phyloP scores from a whole-genome alignment of 2,329 filamentous ascomycete species.

The Aspergillus sp. region DNA sequence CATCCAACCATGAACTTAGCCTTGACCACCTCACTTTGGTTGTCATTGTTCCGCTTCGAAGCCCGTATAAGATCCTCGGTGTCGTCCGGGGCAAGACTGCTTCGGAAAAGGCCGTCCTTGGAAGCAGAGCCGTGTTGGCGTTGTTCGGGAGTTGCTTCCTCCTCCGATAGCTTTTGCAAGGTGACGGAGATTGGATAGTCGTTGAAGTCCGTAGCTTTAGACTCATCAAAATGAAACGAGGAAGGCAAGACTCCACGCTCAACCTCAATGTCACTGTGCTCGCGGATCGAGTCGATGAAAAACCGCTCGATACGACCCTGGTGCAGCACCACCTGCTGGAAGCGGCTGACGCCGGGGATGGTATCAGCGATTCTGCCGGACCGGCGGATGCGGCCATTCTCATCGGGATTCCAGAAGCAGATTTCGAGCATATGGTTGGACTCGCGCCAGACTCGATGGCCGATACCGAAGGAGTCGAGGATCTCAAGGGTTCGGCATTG shows the following conservation, averaged over 20 bases:
- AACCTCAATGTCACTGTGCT: conserved; percentile 46
- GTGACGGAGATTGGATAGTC: conserved; percentile 54
- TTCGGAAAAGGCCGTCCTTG: conserved; percentile 50
- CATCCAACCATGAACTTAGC: conserved; percentile 59
- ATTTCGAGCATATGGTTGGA: conserved; percentile 19
- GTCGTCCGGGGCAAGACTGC: conserved; percentile 49
- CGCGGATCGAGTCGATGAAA: conserved; percentile 53
- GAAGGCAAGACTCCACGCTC: conserved; percentile 54
- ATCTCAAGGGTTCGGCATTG: conserved; percentile 61
- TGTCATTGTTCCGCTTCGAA: conserved; percentile 2
- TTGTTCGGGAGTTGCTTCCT: conserved; percentile 47
- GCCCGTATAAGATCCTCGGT: conserved; percentile 42
- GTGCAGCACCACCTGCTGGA: conserved; percentile 58
- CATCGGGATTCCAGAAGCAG: conserved; percentile 47
- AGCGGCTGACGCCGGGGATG: conserved; percentile 51
- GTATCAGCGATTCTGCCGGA: conserved; percentile 55
- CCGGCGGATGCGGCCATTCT: conserved; percentile 48
- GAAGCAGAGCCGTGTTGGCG: conserved; percentile 22
- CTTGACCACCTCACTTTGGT: conserved; percentile 35
- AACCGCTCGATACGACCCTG: conserved; percentile 62
- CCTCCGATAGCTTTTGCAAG: conserved; percentile 48
- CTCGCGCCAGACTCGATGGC: conserved; percentile 46
- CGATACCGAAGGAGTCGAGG: conserved; percentile 63
- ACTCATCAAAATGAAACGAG: conserved; percentile 46
- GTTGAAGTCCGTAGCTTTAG: conserved; percentile 35